Percentiles rank a stretch among this genome's conserved stretches.
phyloP scores from a whole-genome alignment of 1,284 basidiomycete species.

The Heimioporus retisporus region DNA sequence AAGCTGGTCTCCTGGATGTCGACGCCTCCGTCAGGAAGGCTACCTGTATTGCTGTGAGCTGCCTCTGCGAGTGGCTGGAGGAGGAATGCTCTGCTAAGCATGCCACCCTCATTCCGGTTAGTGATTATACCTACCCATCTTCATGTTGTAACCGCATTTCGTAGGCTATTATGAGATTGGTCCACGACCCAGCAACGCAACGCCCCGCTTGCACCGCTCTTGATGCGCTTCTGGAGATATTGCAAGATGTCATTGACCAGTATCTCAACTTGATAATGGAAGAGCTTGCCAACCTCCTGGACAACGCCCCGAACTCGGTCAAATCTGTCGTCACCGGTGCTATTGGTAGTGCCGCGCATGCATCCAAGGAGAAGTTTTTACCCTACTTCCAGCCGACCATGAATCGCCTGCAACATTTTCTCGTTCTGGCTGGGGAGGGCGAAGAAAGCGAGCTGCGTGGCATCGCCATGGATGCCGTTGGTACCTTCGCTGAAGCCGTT shows the following conservation, averaged over 20 bases:
- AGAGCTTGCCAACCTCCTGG: slow-evolving; percentile 90
- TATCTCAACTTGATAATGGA: slow-evolving; percentile 98
- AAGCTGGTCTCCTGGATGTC: slow-evolving; percentile 87
- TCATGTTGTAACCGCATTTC: background rate
- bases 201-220: slow-evolving; percentile 96
- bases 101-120: slow-evolving; percentile 86
- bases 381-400: slow-evolving; percentile 98
- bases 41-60: slow-evolving; percentile 95
- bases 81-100: slow-evolving; percentile 94
- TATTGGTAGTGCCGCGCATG: slow-evolving; percentile 98
- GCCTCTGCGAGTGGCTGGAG: slow-evolving; percentile 98
- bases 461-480: slow-evolving; percentile 98
- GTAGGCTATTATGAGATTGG: slow-evolving; percentile 90
- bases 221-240: slow-evolving; percentile 96
- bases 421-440: slow-evolving; percentile 84
- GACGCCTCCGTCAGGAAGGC: slow-evolving; percentile 95
- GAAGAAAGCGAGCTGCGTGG: slow-evolving; percentile 96
- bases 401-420: slow-evolving; percentile 90
- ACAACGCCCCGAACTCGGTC: slow-evolving; percentile 87
- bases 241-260: slow-evolving; percentile 91
- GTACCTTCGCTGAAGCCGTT: slow-evolving; percentile 98
- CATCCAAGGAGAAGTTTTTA: slow-evolving; percentile 93
- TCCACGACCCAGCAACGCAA: slow-evolving; percentile 92
- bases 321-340: slow-evolving; percentile 98
- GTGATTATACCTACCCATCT: slow-evolving; percentile 39